phyloP scores from a whole-genome alignment of 441 rosid species.

The Euphorbia schlechtendalii region DNA sequence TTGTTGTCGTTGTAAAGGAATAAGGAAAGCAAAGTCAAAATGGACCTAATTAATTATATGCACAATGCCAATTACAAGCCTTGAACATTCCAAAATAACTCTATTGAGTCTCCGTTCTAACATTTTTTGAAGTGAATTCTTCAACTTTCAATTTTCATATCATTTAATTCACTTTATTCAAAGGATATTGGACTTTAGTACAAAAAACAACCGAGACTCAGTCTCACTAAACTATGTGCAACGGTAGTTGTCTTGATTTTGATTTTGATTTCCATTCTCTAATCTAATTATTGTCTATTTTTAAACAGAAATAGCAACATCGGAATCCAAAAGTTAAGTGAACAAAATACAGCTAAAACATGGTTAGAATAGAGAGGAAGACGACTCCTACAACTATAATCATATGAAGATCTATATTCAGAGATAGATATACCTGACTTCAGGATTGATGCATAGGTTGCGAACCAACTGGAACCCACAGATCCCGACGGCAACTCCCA shows the following conservation, averaged over 20 bases:
- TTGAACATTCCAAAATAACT: neutral
- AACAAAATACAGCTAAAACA: neutral
- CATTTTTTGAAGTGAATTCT: neutral
- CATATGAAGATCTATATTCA: neutral
- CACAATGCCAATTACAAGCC: neutral
- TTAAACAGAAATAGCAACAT: no score
- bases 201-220: no score
- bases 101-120: neutral
- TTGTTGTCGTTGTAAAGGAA: no score
- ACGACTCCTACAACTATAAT: neutral
- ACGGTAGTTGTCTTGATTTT: no score
- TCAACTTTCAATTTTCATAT: neutral
- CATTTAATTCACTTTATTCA: neutral
- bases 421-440: constrained; percentile 73
- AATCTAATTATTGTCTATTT: no score
- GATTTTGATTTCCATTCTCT: no score
- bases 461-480: constrained; percentile 72
- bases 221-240: no score
- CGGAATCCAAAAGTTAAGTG: no score
- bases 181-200: neutral
- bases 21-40: no score
- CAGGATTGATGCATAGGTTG: constrained; percentile 85
- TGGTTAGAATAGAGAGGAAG: neutral
- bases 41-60: neutral
- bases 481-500: constrained; percentile 80